Base-by-base conservation (phyloP, 768 basidiomycete genomes). In the Mycena indigotica region DNA sequence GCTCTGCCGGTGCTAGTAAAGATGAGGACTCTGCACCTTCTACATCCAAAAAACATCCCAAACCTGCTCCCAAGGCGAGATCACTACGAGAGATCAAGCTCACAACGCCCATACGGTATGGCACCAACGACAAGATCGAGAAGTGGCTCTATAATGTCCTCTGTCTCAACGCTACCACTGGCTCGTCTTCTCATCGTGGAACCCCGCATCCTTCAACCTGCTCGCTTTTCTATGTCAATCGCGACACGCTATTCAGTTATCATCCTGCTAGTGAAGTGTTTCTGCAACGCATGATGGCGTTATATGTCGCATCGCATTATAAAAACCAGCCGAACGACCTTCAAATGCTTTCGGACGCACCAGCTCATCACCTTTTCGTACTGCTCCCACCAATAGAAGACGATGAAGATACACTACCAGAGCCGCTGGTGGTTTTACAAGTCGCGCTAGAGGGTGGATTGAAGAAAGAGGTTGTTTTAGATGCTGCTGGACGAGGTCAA, bases 291-390 rank as follows among this genome's bases (percentile, higher is more conserved):
- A 95, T 98, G 89, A 97, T 98, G 95, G 88, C 93, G 17, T 80
- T 98, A 1, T 99, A 98, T 72, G 96, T 98, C 51, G 93, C 97
- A 1, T 91, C 89, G 50, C 97, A 99, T 70, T 99, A 99, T 79
- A 99, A 99, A 75, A 99, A 98, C 72, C 93, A 95, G 68, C 97
- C 97, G 19, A 98, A 99, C 69, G 97, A 99, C 70, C 80, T 99
- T n/a, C 96, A 98, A 71, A 83, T 99, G 51, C 84, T 98, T 72
- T 92, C 90, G 12, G 97, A 99, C 66, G 97, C 97, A 1, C 97
- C 97, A 0, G 95, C 94, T 1, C 96, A 98, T 69, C 93, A 95
- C 66, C 82, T 99, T 15, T 99, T 98, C 63, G 97, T 99, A 1
- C 83, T 99, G 0, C 79, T 98, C 1, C 95, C 95, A 0, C 97